Percentiles rank a stretch among this genome's conserved stretches.
phyloP scores from a whole-genome alignment of 352 stramenopile species.

The Thalassiosira livingstoniorum region DNA sequence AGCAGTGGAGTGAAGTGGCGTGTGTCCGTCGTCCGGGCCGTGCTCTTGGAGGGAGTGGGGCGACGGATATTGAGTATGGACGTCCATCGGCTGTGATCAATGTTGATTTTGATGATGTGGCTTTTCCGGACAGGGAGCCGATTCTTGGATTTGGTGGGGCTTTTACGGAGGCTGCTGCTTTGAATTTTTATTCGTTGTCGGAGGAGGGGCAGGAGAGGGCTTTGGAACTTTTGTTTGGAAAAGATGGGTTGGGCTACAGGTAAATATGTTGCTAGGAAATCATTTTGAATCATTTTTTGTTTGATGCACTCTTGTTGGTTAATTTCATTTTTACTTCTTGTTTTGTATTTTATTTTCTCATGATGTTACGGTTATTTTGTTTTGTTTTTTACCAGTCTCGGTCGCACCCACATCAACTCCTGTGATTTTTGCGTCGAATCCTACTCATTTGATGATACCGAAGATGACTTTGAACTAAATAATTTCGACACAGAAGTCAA shows the following conservation, averaged over 20 bases:
- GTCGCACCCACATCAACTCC: conserved; percentile 82
- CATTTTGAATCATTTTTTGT: background rate
- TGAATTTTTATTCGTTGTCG: conserved; percentile 77
- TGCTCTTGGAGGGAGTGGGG: background rate
- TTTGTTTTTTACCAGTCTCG: no score
- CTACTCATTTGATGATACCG: conserved; percentile 79
- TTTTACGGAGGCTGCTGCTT: conserved; percentile 79
- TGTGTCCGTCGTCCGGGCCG: conserved; percentile 33
- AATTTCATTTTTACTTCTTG: background rate
- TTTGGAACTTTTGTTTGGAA: conserved; percentile 81
- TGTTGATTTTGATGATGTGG: conserved; percentile 53
- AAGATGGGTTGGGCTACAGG: conserved; percentile 77
- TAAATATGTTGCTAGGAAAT: conserved; percentile 11
- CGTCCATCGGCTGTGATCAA: conserved; percentile 67
- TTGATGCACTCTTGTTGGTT: background rate
- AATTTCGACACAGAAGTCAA: conserved; percentile 76
- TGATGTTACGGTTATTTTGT: no score
- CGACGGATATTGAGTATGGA: background rate
- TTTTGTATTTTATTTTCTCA: conserved; percentile 8
- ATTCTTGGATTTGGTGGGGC: conserved; percentile 85
- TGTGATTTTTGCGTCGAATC: conserved; percentile 83
- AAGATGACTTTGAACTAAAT: conserved; percentile 79
- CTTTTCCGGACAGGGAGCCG: conserved; percentile 59
- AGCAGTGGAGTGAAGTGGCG: conserved; percentile 66
- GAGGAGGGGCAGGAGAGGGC: conserved; percentile 64